These are phyloP conservation scores for Euphorbia tirucalli DNA, from an alignment of 345 rosid species.

Conservation along the genomic window DNA sequence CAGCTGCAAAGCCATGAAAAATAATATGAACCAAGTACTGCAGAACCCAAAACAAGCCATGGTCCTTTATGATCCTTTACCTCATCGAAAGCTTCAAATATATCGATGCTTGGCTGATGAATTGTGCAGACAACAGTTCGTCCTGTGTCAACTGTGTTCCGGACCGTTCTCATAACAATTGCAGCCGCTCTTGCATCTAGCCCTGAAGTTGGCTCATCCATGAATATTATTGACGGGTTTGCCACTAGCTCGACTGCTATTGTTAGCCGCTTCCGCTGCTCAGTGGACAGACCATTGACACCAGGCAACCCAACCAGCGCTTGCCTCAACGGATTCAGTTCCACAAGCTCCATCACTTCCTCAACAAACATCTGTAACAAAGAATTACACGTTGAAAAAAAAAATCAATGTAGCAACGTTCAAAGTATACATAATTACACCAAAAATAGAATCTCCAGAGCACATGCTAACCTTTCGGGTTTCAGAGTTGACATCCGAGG, in stretches of 20 bases:
- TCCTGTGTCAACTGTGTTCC: conserved; percentile 92
- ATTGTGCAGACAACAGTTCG: conserved; percentile 94
- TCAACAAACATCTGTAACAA: conserved; percentile 37
- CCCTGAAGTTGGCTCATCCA: conserved; percentile 99
- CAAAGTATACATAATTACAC: neutral
- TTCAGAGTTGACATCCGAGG: conserved; percentile 40
- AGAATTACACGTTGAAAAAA: neutral
- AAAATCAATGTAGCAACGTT: no score
- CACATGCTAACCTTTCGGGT: conserved; percentile 47
- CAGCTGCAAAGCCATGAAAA: conserved; percentile 40
- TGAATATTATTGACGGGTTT: conserved; percentile 88
- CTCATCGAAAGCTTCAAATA: conserved; percentile 96
- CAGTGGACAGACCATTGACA: conserved; percentile 73
- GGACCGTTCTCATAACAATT: conserved; percentile 89
- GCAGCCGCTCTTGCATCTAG: conserved; percentile 98
- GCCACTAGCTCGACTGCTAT: conserved; percentile 95
- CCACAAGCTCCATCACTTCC: conserved; percentile 93
- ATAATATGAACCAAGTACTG: neutral
- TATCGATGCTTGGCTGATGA: conserved; percentile 93
- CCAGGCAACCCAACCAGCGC: conserved; percentile 87
- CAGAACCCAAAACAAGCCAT: neutral
- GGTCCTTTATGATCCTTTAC: conserved; percentile 21
- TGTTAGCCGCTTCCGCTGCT: conserved; percentile 87
- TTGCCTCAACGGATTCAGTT: conserved; percentile 53
- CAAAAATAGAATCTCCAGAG: neutral